Evolutionary conservation across 2,329 filamentous ascomycete species (phyloP).

Genomic region (Calonectria pseudoturangicola): DNA sequence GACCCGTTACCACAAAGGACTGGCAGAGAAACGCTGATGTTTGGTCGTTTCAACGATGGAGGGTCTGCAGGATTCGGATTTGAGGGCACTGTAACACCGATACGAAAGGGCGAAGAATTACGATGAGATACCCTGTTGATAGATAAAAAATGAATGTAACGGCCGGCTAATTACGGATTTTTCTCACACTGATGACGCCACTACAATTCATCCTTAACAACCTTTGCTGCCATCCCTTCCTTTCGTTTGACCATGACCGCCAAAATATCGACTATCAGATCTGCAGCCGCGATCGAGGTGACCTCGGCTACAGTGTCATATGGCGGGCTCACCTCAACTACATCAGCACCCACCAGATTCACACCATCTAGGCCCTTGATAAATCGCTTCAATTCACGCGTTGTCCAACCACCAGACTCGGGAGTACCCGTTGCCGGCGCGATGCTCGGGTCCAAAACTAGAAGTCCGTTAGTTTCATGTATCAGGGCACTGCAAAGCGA

Average conservation of each 20-base stretch:
- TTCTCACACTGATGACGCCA: background rate
- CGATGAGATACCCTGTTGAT: background rate
- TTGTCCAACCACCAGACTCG: conserved; percentile 29
- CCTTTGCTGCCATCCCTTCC: background rate
- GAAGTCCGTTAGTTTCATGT: background rate
- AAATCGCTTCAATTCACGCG: conserved; percentile 30
- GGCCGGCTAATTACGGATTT: background rate
- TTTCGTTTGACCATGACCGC: background rate
- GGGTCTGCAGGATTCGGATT: conserved; percentile 10
- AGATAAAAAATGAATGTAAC: background rate
- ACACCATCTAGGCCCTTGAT: conserved; percentile 24
- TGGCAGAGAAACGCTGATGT: background rate
- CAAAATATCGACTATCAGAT: conserved; percentile 3
- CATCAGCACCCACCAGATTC: conserved; percentile 29
- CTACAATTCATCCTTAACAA: background rate
- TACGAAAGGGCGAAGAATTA: conserved; percentile 12
- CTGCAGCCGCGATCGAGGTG: conserved; percentile 1
- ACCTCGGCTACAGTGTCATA: conserved; percentile 11
- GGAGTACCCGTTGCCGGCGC: conserved; percentile 30
- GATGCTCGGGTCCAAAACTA: conserved; percentile 24
- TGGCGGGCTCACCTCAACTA: conserved; percentile 26
- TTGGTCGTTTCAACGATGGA: background rate
- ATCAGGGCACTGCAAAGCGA: too few relatives aligned
- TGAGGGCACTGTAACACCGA: conserved; percentile 1
- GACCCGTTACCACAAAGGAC: background rate